A percentile compares a stretch with the other conserved stretches of the same genome.
These are phyloP conservation scores for Apiospora pterosperma DNA, from an alignment of 2,329 filamentous ascomycete species.

Conservation along the genomic window DNA sequence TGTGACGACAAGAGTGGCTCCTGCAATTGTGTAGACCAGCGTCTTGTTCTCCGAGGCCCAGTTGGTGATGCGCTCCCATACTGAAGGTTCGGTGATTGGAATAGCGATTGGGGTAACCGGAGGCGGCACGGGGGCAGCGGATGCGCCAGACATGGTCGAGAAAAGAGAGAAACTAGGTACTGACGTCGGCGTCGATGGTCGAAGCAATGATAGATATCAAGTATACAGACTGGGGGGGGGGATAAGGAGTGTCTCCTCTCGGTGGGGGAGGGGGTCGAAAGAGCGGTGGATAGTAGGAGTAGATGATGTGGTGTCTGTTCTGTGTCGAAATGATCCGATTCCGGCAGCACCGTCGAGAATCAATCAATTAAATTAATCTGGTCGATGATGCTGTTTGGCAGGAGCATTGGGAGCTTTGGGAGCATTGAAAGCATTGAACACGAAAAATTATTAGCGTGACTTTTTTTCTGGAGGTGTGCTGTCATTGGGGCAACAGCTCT, in stretches of 20 bases:
- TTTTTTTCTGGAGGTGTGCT: not conserved
- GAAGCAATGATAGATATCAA: conserved; percentile 13
- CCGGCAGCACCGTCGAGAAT: not conserved
- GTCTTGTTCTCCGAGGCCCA: conserved; percentile 97
- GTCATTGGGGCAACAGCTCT: not conserved
- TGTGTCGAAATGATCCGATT: not conserved
- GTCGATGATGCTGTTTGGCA: conserved; percentile 11
- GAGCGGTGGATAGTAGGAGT: not conserved
- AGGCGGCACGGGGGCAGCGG: conserved; percentile 44
- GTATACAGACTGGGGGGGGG: not conserved
- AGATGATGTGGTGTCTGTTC: not conserved
- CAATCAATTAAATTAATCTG: not conserved
- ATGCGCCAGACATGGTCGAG: conserved; percentile 32
- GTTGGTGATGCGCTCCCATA: conserved; percentile 85
- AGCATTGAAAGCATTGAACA: conserved; percentile 1
- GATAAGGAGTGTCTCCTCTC: not conserved
- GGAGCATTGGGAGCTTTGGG: not conserved
- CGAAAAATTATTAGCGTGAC: conserved; percentile 9
- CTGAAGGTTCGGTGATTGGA: conserved; percentile 56
- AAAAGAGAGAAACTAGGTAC: not conserved
- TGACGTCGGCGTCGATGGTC: conserved; percentile 34
- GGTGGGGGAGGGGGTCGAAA: not conserved
- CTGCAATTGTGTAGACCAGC: conserved; percentile 92
- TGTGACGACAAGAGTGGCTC: conserved; percentile 86
- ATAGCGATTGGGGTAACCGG: conserved; percentile 43